Evolutionary conservation across 331 rosid species (phyloP).

Genomic region (Saraca asoca): DNA sequence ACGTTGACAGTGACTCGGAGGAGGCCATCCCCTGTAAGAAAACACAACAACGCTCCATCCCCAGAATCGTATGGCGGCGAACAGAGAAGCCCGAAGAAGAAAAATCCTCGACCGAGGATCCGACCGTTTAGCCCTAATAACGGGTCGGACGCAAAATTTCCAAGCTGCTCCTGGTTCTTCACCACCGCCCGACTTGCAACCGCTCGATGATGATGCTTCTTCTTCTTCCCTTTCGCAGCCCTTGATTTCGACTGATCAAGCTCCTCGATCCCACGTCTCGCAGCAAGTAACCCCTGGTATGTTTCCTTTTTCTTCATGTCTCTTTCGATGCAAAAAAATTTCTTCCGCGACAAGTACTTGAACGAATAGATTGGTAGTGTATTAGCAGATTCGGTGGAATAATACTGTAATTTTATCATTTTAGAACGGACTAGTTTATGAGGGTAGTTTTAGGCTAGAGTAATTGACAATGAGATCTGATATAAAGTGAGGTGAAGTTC

Average conservation of each 20-base stretch:
- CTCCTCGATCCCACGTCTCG: neutral
- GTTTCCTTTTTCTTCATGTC: slow-evolving; percentile 13
- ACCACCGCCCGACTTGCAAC: slow-evolving; percentile 15
- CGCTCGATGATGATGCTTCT: slow-evolving; percentile 15
- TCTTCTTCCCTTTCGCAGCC: slow-evolving; percentile 28
- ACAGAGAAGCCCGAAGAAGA: neutral
- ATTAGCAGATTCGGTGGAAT: too few relatives aligned
- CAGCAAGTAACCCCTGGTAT: slow-evolving; percentile 44
- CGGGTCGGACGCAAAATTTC: slow-evolving; percentile 37
- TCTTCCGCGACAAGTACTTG: too few relatives aligned
- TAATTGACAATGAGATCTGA: too few relatives aligned
- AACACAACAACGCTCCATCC: too few relatives aligned
- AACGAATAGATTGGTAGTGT: too few relatives aligned
- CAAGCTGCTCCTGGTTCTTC: slow-evolving; percentile 29
- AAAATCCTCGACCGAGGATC: neutral
- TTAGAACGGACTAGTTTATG: too few relatives aligned
- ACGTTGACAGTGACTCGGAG: too few relatives aligned
- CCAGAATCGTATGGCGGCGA: neutral
- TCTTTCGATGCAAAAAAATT: neutral
- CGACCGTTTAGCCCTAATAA: neutral
- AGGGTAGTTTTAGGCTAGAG: too few relatives aligned
- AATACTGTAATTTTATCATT: too few relatives aligned
- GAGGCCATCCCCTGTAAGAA: too few relatives aligned
- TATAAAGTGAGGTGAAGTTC: too few relatives aligned
- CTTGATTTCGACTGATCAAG: too few relatives aligned